These are phyloP conservation scores for Cucurbita ficifolia DNA, from an alignment of 306 rosid species.

Conservation along the genomic window DNA sequence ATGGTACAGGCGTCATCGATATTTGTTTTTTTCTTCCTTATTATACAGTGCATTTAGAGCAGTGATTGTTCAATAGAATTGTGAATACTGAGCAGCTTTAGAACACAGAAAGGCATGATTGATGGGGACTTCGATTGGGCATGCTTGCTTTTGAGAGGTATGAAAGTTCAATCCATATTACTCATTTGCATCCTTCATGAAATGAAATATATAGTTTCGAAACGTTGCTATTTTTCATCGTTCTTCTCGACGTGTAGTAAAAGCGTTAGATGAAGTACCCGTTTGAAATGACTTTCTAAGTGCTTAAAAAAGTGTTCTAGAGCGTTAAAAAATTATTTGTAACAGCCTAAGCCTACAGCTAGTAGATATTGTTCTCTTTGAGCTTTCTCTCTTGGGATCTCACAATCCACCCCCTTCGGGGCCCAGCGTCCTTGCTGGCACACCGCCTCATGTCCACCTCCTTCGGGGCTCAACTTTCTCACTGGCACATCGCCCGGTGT, in stretches of 20 bases:
- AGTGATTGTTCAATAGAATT: conserved; percentile 6
- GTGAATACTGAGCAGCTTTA: conserved; percentile 31
- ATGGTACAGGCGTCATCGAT: neutral
- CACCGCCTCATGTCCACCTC: too few relatives aligned
- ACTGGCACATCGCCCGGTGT: too few relatives aligned
- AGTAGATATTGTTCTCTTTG: too few relatives aligned
- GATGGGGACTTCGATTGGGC: neutral
- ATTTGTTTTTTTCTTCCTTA: conserved; percentile 3
- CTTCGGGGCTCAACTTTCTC: too few relatives aligned
- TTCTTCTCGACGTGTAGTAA: neutral
- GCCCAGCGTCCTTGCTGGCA: too few relatives aligned
- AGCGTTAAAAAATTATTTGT: too few relatives aligned
- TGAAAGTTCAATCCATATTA: neutral
- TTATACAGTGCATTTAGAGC: neutral
- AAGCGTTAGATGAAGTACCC: too few relatives aligned
- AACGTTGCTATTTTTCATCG: neutral
- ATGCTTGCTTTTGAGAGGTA: neutral
- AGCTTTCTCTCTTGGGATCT: too few relatives aligned
- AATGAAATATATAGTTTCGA: neutral
- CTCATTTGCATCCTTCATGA: neutral
- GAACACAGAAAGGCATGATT: conserved; percentile 15
- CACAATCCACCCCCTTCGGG: too few relatives aligned
- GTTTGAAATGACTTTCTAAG: too few relatives aligned
- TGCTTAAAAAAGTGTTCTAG: too few relatives aligned
- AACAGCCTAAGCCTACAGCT: too few relatives aligned